Conservation (phyloP, 768 basidiomycete genomes). For the Harrya chromipes region DNA sequence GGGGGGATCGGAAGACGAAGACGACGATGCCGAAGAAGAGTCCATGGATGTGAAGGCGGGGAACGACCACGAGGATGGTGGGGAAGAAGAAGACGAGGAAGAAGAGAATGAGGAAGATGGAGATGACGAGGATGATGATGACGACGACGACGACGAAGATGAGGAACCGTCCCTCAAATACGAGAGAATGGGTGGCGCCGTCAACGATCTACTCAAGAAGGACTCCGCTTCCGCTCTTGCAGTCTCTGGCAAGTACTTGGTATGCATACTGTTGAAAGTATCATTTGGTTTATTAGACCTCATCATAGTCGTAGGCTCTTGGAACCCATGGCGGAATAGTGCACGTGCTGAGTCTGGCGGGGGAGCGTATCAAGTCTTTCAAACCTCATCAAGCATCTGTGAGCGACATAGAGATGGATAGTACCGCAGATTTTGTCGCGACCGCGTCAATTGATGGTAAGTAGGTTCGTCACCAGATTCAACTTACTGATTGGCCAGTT, state of each 20-base stretch:
- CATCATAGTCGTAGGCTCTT: constrained; percentile 55
- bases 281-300: not conserved
- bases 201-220: constrained; percentile 79
- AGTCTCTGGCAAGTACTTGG: constrained; percentile 71
- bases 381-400: constrained; percentile 88
- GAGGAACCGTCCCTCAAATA: constrained; percentile 94
- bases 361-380: constrained; percentile 83
- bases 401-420: constrained; percentile 80
- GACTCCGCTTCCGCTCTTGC: constrained; percentile 85
- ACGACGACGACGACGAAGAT: constrained; percentile 71
- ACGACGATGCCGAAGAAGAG: not conserved
- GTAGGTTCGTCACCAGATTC: constrained; percentile 43
- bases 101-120: constrained; percentile 29
- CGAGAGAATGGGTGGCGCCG: constrained; percentile 67
- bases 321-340: constrained; percentile 95
- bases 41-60: not conserved
- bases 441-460: constrained; percentile 93
- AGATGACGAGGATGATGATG: constrained; percentile 47
- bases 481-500: constrained; percentile 38
- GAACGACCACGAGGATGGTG: constrained; percentile 4
- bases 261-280: constrained; percentile 28
- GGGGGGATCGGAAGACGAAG: constrained; percentile 6
- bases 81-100: constrained; percentile 20
- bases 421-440: constrained; percentile 83
- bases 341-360: constrained; percentile 76